Percentiles rank a stretch among this genome's conserved stretches.
These are phyloP conservation scores for Globisporangium mamillatum DNA, from an alignment of 352 stramenopile genomes.

Conservation along the genomic window DNA sequence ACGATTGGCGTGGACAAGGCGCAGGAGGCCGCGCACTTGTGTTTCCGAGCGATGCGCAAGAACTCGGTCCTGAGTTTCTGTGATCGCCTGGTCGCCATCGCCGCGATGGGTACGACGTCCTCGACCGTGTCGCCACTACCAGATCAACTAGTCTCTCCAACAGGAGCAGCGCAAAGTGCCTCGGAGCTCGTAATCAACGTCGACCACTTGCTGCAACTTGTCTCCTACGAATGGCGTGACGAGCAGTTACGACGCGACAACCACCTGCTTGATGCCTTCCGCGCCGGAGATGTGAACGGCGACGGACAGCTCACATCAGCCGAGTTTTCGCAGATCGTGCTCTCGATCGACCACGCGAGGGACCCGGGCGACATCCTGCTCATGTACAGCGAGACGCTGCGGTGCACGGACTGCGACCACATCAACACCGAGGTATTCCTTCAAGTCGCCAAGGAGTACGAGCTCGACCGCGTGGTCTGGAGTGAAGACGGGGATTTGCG, in stretches of 20 bases:
- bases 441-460: constrained; percentile 72
- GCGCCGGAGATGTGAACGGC: constrained; percentile 74
- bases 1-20: constrained; percentile 61
- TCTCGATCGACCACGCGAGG: constrained; percentile 65
- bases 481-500: constrained; percentile 62
- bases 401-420: constrained; percentile 51
- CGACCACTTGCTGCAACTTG: constrained; percentile 64
- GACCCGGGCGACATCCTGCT: constrained; percentile 68
- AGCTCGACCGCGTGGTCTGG: constrained; percentile 70
- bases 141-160: background rate
- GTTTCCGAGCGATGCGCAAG: constrained; percentile 76
- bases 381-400: constrained; percentile 81
- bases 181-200: constrained; percentile 53
- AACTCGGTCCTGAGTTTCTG: constrained; percentile 52
- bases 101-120: constrained; percentile 35
- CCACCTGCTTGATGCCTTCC: constrained; percentile 70
- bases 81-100: constrained; percentile 49
- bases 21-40: constrained; percentile 55
- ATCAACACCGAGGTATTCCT: constrained; percentile 65
- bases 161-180: background rate
- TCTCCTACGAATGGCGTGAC: constrained; percentile 61
- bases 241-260: constrained; percentile 68
- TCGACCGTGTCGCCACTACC: constrained; percentile 9
- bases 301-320: constrained; percentile 72
- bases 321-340: constrained; percentile 79